Evolutionary conservation across 2,329 filamentous ascomycete genomes (phyloP).

Genomic region (Phaeosphaeriaceae sp.): DNA sequence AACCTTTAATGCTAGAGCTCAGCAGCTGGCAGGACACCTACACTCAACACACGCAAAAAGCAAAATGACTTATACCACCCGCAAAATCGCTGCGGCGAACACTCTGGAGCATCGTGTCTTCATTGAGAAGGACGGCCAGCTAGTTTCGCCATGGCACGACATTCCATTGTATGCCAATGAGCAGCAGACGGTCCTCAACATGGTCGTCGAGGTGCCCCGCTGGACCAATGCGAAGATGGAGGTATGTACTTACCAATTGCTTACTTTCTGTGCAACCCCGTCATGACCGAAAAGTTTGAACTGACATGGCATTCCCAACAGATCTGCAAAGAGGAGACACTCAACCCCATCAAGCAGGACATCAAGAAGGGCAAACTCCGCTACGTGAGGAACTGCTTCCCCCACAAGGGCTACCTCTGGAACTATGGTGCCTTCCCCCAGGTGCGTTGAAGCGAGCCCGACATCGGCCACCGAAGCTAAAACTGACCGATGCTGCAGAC

Average conservation of each 20-base stretch:
- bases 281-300: constrained; percentile 3
- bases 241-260: constrained; percentile 63
- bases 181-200: constrained; percentile 96
- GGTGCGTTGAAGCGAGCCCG: constrained; percentile 60
- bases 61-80: constrained; percentile 73
- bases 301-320: constrained; percentile 51
- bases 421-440: constrained; percentile 99
- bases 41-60: constrained; percentile 33
- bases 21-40: constrained; percentile 49
- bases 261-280: constrained; percentile 15
- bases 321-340: constrained; percentile 98
- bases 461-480: constrained; percentile 31
- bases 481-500: constrained; percentile 66
- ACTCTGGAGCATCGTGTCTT: constrained; percentile 97
- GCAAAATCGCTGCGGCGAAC: constrained; percentile 88
- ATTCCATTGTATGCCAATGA: constrained; percentile 97
- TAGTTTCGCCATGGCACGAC: constrained; percentile 96
- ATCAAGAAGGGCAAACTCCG: constrained; percentile 99
- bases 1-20: constrained; percentile 48
- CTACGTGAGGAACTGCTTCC: constrained; percentile 99
- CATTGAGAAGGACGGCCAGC: constrained; percentile 95
- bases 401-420: constrained; percentile 99
- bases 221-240: constrained; percentile 99
- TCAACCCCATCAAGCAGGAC: constrained; percentile 99
- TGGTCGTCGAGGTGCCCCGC: constrained; percentile 98